phyloP scores from a whole-genome alignment of 306 rosid species.

The Carpinus viminea region DNA sequence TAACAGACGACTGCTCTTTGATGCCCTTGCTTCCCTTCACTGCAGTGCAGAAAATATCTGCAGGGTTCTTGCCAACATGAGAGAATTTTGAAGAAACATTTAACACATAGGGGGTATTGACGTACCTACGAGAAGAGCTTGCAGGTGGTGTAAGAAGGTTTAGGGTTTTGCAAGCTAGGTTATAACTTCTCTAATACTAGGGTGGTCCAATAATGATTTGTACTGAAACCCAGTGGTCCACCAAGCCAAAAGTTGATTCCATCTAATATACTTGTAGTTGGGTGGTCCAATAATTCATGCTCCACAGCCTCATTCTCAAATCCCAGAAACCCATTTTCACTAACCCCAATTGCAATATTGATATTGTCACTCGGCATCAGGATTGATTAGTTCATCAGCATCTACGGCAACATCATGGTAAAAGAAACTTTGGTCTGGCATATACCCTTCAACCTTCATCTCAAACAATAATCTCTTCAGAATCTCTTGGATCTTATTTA shows the following conservation, averaged over 20 bases:
- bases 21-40: neutral
- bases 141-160: neutral
- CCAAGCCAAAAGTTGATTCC: neutral
- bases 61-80: neutral
- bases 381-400: conserved; percentile 6
- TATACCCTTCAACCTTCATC: conserved; percentile 34
- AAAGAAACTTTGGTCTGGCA: conserved; percentile 15
- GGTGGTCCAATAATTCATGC: neutral
- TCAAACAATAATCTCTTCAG: conserved; percentile 31
- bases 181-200: neutral
- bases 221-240: neutral
- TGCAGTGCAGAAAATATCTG: neutral
- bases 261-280: no score
- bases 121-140: no score
- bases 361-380: conserved; percentile 9
- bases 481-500: conserved; percentile 37
- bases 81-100: neutral
- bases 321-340: neutral
- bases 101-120: no score
- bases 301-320: neutral
- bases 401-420: neutral
- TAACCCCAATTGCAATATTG: neutral
- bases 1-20: neutral
- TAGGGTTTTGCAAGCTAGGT: neutral
- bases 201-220: neutral